A percentile compares a stretch with the other conserved stretches of the same genome.
phyloP scores from a whole-genome alignment of 1,284 basidiomycete genomes.

The Tylopilus orsonianus region DNA sequence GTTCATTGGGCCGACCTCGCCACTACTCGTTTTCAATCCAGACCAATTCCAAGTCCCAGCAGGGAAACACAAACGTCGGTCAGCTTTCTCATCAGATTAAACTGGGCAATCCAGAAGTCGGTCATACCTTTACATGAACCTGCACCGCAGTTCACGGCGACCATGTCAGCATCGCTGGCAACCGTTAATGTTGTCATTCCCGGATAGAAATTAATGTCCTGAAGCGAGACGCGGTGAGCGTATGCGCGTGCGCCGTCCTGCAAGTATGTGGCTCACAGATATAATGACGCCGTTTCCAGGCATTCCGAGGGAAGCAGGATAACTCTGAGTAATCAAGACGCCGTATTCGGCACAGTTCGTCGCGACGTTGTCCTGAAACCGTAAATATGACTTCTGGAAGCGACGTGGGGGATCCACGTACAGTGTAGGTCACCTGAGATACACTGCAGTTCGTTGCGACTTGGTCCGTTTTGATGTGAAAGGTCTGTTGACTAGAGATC shows the following conservation, averaged over 20 bases:
- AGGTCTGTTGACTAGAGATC: neutral
- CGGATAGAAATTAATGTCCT: conserved; percentile 4
- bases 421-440: neutral
- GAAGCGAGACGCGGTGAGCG: no score
- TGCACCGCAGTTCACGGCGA: conserved; percentile 1
- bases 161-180: neutral
- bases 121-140: conserved; percentile 2
- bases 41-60: neutral
- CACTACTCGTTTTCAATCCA: neutral
- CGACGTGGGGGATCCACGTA: neutral
- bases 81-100: neutral
- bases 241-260: neutral
- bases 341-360: neutral
- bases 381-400: neutral
- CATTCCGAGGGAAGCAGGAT: neutral
- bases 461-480: conserved; percentile 2
- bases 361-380: neutral
- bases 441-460: neutral
- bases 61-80: neutral
- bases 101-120: neutral
- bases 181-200: neutral
- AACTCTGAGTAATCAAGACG: conserved; percentile 1
- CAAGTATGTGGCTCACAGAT: neutral
- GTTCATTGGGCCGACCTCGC: neutral
- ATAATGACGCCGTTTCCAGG: conserved; percentile 1